Percentiles rank a stretch among this genome's conserved stretches.
Evolutionary conservation across 129 eudicot species (phyloP).

Genomic region (Flaveria trinervia): DNA sequence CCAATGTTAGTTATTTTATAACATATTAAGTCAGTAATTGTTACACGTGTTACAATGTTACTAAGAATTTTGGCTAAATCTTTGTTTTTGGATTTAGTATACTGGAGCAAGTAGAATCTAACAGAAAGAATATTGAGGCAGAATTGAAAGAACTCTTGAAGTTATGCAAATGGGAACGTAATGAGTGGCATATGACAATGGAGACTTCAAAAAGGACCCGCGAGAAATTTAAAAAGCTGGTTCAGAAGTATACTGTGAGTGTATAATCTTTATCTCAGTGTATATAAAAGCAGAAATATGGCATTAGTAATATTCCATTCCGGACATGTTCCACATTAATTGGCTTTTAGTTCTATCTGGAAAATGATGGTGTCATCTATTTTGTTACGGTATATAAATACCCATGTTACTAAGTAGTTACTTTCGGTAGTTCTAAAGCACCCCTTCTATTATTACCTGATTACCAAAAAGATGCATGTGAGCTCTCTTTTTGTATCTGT

Average conservation of each 20-base stretch:
- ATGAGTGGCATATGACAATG: slow-evolving; percentile 51
- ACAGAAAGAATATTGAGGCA: slow-evolving; percentile 55
- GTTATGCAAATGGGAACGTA: slow-evolving; percentile 70
- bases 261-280: neutral
- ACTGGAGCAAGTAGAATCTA: slow-evolving; percentile 51
- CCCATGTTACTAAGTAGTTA: too few species aligned
- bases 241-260: slow-evolving; percentile 83
- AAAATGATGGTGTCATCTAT: neutral
- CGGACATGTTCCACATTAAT: neutral
- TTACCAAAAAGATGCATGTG: neutral
- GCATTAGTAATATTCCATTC: neutral
- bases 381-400: neutral
- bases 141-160: slow-evolving; percentile 67
- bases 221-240: slow-evolving; percentile 66
- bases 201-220: slow-evolving; percentile 68
- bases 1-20: slow-evolving; percentile 55
- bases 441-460: neutral
- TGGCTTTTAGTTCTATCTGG: neutral
- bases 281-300: neutral
- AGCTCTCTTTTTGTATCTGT: neutral
- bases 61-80: neutral
- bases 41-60: neutral
- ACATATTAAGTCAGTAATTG: neutral
- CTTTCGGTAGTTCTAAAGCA: neutral
- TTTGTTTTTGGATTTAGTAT: slow-evolving; percentile 43